A percentile compares a stretch with the other conserved stretches of the same genome.
These are phyloP conservation scores for Phytophthora niederhauseri DNA, from an alignment of 352 stramenopile species.

Conservation along the genomic window DNA sequence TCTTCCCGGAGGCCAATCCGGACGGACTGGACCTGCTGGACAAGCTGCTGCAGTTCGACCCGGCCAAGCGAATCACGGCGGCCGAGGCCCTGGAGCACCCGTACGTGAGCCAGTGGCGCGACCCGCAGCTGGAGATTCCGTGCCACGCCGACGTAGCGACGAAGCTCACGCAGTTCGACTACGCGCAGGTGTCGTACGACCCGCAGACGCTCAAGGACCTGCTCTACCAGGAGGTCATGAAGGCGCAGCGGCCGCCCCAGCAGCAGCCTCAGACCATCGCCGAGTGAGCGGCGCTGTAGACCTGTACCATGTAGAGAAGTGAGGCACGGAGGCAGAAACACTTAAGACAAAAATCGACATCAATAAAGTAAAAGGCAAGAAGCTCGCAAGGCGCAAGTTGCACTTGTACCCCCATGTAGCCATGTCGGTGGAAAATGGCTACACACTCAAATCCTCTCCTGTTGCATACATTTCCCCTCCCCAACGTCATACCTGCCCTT, in stretches of 20 bases:
- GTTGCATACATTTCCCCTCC: not conserved
- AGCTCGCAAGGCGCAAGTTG: not conserved
- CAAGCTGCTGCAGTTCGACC: constrained; percentile 89
- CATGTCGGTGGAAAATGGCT: not conserved
- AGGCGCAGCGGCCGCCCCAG: constrained; percentile 38
- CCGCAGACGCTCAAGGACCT: constrained; percentile 78
- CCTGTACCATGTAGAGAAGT: constrained; percentile 36
- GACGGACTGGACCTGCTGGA: constrained; percentile 89
- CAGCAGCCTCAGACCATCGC: constrained; percentile 29
- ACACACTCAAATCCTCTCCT: not conserved
- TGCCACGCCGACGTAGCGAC: constrained; percentile 59
- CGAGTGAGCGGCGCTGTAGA: constrained; percentile 21
- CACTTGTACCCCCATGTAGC: not conserved
- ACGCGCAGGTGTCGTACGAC: constrained; percentile 73
- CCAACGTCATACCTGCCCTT: not conserved
- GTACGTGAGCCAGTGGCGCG: constrained; percentile 89
- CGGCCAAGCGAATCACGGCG: constrained; percentile 84
- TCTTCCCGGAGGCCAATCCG: constrained; percentile 87
- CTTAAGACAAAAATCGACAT: not conserved
- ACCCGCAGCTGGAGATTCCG: constrained; percentile 61
- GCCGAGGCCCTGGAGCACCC: constrained; percentile 86
- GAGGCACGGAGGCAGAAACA: constrained; percentile 6
- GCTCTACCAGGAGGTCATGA: constrained; percentile 87
- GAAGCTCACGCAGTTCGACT: constrained; percentile 75
- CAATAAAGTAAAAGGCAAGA: constrained; percentile 20